These are phyloP conservation scores for Penicillium robsamsonii DNA, from an alignment of 495 filamentous ascomycete genomes.

Conservation along the genomic window DNA sequence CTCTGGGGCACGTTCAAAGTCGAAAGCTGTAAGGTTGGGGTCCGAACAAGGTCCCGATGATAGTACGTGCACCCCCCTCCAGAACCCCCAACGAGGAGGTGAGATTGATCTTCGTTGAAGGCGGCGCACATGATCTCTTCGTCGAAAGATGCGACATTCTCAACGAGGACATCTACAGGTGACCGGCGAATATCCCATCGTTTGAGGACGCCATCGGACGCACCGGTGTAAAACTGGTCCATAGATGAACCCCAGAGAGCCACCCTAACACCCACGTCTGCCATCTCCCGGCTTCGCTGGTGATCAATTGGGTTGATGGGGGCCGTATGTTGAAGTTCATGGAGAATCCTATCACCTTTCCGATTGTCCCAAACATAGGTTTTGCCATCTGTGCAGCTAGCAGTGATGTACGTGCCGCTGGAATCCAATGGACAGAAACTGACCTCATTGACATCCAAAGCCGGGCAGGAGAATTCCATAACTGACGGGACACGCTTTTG, in stretches of 20 bases:
- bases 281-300: constrained; percentile 55
- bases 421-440: constrained; percentile 48
- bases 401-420: constrained; percentile 60
- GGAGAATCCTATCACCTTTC: constrained; percentile 53
- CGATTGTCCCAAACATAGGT: constrained; percentile 86
- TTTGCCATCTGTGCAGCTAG: constrained; percentile 78
- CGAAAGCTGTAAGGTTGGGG: constrained; percentile 18
- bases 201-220: constrained; percentile 83
- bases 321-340: constrained; percentile 65
- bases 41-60: constrained; percentile 40
- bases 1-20: constrained; percentile 25
- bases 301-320: constrained; percentile 62
- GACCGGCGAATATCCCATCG: constrained; percentile 75
- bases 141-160: constrained; percentile 51
- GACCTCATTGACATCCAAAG: constrained; percentile 85
- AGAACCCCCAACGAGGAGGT: constrained; percentile 73
- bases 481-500: constrained; percentile 23
- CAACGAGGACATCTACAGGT: constrained; percentile 58
- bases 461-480: constrained; percentile 64
- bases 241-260: constrained; percentile 70
- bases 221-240: constrained; percentile 81
- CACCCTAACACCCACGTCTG: constrained; percentile 80
- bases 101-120: constrained; percentile 69
- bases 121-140: constrained; percentile 59
- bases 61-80: constrained; percentile 71